Evolutionary conservation across 345 rosid species (phyloP), one percentile per base, ranked within the genome.

Genomic region (Euphorbia peplus): DNA sequence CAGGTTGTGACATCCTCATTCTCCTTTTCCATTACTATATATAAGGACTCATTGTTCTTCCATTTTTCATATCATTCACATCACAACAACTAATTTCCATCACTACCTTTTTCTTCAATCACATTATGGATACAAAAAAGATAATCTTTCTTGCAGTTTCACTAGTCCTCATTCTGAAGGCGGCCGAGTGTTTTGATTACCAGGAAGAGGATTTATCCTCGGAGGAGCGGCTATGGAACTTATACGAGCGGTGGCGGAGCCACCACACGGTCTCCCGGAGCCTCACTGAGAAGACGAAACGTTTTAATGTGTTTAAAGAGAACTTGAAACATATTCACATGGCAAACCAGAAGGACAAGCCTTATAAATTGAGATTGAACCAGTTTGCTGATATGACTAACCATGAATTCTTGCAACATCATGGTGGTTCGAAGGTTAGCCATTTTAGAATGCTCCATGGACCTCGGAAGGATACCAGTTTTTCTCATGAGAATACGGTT

Each of bases 341-440:
- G 56, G 35, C 66, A 26, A 72, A 75, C 67, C 62, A 66, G 42
- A 64, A 64, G 74, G 71, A 70, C n/a, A 65, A 10, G 42, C 68
- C 71, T 54, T 69, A 29, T 65, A 76, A 83, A 66, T 12, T 81
- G 75, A 71, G 32, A 25, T 66, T 75, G 35, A 79, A 84, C 63
- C 60, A 26, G 52, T 75, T 64, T 66, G 77, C 83, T 0, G 81
- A 81, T 50, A 77, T 79, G 80, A 84, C 83, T 25, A 77, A 77
- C 73, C 57, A 72, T 63, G 83, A 81, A 77, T 77, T 84, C 74
- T 37, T 52, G 52, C 21, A 75, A 52, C 52, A 41, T 18, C 55
- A 58, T 42, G 68, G 71, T 37, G 71, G 73, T 69, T 81, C 82
- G 3, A 81, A 83, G 80, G 70, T 77, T 30, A 65, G 81, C 59